phyloP scores from a whole-genome alignment of 306 rosid species.

The Cicer arietinum region DNA sequence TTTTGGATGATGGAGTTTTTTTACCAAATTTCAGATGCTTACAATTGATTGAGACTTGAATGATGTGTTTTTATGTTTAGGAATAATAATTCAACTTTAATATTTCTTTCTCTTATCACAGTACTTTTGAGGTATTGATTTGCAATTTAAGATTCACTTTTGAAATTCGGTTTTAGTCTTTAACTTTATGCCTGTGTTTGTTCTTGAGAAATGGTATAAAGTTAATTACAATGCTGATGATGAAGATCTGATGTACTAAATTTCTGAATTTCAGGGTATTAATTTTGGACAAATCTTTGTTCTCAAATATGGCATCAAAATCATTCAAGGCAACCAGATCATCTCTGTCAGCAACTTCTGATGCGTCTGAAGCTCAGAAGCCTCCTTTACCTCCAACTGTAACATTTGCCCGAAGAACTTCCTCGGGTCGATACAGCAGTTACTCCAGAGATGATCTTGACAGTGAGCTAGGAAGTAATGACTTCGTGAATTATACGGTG shows the following conservation, averaged over 20 bases:
- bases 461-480: slow-evolving; percentile 80
- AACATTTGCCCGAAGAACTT: slow-evolving; percentile 81
- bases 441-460: slow-evolving; percentile 96
- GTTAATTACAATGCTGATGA: slow-evolving; percentile 37
- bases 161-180: background rate
- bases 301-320: slow-evolving; percentile 67
- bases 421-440: slow-evolving; percentile 83
- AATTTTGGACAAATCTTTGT: slow-evolving; percentile 8
- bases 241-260: slow-evolving; percentile 36
- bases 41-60: slow-evolving; percentile 1
- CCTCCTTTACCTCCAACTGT: slow-evolving; percentile 85
- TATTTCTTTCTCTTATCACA: slow-evolving; percentile 15
- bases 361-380: slow-evolving; percentile 61
- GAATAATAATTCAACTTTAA: background rate
- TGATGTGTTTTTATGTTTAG: background rate
- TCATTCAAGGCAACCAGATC: slow-evolving; percentile 68
- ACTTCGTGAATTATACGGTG: slow-evolving; percentile 82
- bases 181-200: slow-evolving; percentile 10
- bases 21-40: background rate
- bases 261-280: slow-evolving; percentile 51
- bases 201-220: background rate
- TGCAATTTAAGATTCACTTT: slow-evolving; percentile 30
- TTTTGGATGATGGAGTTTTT: slow-evolving; percentile 4
- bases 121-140: slow-evolving; percentile 13
- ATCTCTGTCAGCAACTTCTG: slow-evolving; percentile 65